Conservation (phyloP, 2,329 filamentous ascomycete genomes). For the Xylaria arbuscula region DNA sequence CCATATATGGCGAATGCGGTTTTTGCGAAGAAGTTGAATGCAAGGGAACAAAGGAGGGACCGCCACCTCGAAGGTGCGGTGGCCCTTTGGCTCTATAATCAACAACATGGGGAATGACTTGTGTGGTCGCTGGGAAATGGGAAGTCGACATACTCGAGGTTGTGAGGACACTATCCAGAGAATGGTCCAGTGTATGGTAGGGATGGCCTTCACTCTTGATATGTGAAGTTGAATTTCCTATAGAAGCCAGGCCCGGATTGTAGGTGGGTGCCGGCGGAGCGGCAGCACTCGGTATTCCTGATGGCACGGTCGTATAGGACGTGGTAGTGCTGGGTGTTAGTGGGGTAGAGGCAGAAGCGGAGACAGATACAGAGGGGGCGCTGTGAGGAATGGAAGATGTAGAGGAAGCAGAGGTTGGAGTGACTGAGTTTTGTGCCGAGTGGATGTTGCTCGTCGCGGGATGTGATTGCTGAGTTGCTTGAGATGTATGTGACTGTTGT, state of each 20-base stretch:
- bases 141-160: conserved; percentile 53
- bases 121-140: conserved; percentile 47
- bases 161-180: conserved; percentile 62
- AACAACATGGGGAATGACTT: conserved; percentile 44
- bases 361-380: conserved; percentile 41
- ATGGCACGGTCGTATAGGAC: conserved; percentile 45
- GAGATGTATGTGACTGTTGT: conserved; percentile 62
- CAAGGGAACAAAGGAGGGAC: conserved; percentile 55
- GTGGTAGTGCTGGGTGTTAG: conserved; percentile 42
- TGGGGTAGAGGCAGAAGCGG: conserved; percentile 35
- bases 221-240: conserved; percentile 48
- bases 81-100: conserved; percentile 52
- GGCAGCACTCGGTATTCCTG: conserved; percentile 45
- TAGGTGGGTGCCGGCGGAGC: conserved; percentile 46
- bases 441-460: conserved; percentile 73
- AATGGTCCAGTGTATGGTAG: conserved; percentile 74
- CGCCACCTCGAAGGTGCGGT: conserved; percentile 64
- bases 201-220: conserved; percentile 62
- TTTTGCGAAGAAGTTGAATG: conserved; percentile 45
- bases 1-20: conserved; percentile 46
- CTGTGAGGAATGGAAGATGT: conserved; percentile 46
- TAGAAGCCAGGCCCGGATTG: conserved; percentile 49
- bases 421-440: conserved; percentile 67
- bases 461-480: conserved; percentile 58
- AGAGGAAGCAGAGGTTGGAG: conserved; percentile 43